Percentiles rank a stretch among this genome's conserved stretches.
Evolutionary conservation across 2,329 filamentous ascomycete species (phyloP).

Genomic region (Tolypocladium inflatum): DNA sequence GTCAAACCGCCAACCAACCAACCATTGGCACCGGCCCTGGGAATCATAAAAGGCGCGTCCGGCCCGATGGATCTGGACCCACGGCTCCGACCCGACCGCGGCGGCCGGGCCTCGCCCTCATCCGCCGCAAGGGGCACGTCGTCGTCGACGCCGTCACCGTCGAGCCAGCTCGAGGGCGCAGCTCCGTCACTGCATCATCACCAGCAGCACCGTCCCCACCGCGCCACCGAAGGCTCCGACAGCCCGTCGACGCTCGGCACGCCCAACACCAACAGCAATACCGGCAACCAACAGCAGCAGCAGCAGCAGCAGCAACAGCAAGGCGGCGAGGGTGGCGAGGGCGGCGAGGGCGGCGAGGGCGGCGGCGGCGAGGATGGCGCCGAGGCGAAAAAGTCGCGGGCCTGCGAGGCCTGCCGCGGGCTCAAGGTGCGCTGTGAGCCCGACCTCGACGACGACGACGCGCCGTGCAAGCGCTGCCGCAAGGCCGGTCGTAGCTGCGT

Average conservation of each 20-base stretch:
- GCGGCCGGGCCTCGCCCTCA: conserved; percentile 10
- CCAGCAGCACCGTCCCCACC: not conserved
- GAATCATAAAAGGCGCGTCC: not conserved
- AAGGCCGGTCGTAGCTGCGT: conserved; percentile 73
- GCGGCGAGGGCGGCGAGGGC: no score
- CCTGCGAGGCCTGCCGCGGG: conserved; percentile 66
- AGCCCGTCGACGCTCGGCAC: not conserved
- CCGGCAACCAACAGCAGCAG: not conserved
- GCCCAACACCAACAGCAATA: not conserved
- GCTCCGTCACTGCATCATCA: not conserved
- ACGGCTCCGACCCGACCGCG: conserved; percentile 15
- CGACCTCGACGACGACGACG: conserved; percentile 50
- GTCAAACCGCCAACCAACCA: not conserved
- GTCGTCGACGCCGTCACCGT: not conserved
- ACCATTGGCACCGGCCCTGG: not conserved
- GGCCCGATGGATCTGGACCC: conserved; percentile 23
- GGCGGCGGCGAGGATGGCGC: conserved; percentile 11
- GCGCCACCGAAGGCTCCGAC: not conserved
- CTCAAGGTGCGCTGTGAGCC: conserved; percentile 82
- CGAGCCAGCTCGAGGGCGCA: not conserved
- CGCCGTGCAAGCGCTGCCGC: conserved; percentile 64
- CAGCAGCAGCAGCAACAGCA: not conserved
- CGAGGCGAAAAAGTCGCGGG: conserved; percentile 46
- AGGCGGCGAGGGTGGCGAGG: no score
- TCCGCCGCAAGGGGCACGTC: not conserved